These are phyloP conservation scores for Narthecium ossifragum DNA, from an alignment of 106 monocot species.

Conservation along the genomic window DNA sequence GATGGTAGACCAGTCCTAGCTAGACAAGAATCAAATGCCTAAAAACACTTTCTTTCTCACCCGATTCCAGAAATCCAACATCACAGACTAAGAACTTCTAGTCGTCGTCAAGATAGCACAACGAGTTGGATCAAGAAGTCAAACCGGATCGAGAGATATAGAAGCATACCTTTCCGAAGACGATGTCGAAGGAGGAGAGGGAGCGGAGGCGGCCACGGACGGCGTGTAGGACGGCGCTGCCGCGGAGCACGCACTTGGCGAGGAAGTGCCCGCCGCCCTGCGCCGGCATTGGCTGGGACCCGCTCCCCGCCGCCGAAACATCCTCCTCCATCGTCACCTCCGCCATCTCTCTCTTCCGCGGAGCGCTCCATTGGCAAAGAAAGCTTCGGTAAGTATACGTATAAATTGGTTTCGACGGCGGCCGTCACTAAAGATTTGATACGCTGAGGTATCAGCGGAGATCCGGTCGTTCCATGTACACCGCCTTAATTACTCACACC, in stretches of 20 bases:
- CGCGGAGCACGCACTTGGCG: constrained; percentile 65
- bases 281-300: neutral
- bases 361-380: neutral
- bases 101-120: no score
- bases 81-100: neutral
- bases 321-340: constrained; percentile 20
- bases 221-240: constrained; percentile 80
- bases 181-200: constrained; percentile 52
- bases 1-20: neutral
- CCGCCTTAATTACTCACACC: no score
- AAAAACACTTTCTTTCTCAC: no score
- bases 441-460: no score
- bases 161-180: constrained; percentile 68
- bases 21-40: neutral
- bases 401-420: no score
- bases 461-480: no score
- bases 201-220: constrained; percentile 73
- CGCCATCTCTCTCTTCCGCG: neutral
- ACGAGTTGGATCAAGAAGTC: neutral
- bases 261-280: constrained; percentile 39
- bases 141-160: neutral
- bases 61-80: neutral
- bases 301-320: constrained; percentile 20
- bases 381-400: neutral
- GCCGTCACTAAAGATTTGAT: no score